Base-by-base conservation (phyloP, 179 eudicot species). In the Beta lomatogona region DNA sequence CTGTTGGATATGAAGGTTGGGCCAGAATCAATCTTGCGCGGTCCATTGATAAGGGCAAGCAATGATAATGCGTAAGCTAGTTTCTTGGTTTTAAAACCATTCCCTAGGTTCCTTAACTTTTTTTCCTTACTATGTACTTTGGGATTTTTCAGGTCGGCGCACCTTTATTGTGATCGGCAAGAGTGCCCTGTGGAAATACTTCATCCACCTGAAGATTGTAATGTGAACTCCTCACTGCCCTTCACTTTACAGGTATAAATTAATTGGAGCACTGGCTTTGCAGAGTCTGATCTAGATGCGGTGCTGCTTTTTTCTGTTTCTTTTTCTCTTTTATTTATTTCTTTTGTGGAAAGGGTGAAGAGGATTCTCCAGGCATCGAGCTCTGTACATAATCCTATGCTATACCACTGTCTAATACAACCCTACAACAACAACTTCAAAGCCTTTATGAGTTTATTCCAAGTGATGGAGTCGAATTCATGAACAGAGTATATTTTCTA, bases 201-300 rank as follows among this genome's bases (percentile, higher is more conserved):
- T 82, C 94, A 94, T 89, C 99, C 99, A 36, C 98, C 98, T 79
- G 98, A 95, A 86, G 98, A 95, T 88, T 95, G 99, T 88, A 94
- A 91, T 55, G 87, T 95, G 85, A 95, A 95, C 86, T 89, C 96
- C 67, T 91, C 99, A 80, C 82, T 95, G 81, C 83, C 98, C 79
- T 92, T 95, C 88, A 95, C 98, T 80, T 90, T 95, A 79, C 93
- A 95, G 99, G 99, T 94, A 78, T 63, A 63, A 14, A 74, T 81
- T 13, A 66, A 8, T 21, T 61, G 8, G 22, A 70, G 12, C 46
- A 52, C 3, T 60, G 18, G 36, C 60, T 21, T n/a, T 50, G 18
- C 44, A 8, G 12, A 21, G 41, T 12, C 44, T 11, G 44, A 64
- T 64, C 44, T 64, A 53, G 57, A 22, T n/a, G 14, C 13, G 25